Conservation (phyloP, 1,284 basidiomycete species). For the Stygiomarasmius scandens region DNA sequence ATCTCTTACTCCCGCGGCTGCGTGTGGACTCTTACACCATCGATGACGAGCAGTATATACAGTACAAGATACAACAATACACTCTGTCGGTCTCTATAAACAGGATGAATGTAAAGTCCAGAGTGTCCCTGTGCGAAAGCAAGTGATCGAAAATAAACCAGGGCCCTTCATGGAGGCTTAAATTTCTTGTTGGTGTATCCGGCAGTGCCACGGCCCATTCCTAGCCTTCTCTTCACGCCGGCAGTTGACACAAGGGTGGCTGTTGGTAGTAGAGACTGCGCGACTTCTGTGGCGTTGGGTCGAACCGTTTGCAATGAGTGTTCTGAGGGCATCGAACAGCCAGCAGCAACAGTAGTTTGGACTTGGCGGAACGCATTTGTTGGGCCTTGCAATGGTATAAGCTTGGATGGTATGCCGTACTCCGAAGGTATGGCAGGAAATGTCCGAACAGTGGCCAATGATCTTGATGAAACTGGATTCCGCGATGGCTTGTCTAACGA, state of each 20-base stretch:
- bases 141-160: background rate
- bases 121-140: background rate
- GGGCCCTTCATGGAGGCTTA: constrained; percentile 46
- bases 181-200: constrained; percentile 71
- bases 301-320: too few species aligned
- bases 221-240: constrained; percentile 55
- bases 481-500: too few species aligned
- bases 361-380: too few species aligned
- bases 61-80: background rate
- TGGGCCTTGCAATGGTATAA: too few species aligned
- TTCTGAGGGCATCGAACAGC: too few species aligned
- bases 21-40: background rate
- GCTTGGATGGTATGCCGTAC: too few species aligned
- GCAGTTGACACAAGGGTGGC: constrained; percentile 8
- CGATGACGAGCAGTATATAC: background rate
- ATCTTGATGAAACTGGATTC: too few species aligned
- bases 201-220: constrained; percentile 54
- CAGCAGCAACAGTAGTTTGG: too few species aligned
- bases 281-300: too few species aligned
- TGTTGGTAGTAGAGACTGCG: background rate
- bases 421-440: too few species aligned
- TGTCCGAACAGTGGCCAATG: too few species aligned
- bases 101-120: background rate
- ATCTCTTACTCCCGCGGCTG: too few species aligned
- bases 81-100: background rate